A percentile compares a stretch with the other conserved stretches of the same genome.
These are phyloP conservation scores for Ogataea angusta DNA, from an alignment of 805 yeast genomes.

Conservation along the genomic window DNA sequence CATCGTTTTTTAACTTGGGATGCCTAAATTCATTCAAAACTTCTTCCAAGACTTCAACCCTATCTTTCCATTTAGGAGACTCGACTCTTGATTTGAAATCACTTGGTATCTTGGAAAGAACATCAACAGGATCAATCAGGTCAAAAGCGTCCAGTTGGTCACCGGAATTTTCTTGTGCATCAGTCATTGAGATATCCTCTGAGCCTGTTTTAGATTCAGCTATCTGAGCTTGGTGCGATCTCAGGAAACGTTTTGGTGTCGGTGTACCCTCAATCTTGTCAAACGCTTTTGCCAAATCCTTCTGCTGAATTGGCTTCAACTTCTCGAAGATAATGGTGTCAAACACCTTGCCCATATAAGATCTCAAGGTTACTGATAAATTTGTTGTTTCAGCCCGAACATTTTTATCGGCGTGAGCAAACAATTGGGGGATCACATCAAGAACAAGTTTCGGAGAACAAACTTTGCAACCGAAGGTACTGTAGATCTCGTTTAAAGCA, in stretches of 20 bases:
- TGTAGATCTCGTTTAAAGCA: conserved; percentile 54
- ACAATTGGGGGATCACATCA: conserved; percentile 60
- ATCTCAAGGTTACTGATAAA: conserved; percentile 64
- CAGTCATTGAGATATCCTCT: conserved; percentile 39
- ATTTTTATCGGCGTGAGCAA: conserved; percentile 80
- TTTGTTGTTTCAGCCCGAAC: conserved; percentile 78
- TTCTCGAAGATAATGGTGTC: conserved; percentile 59
- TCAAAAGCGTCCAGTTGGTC: conserved; percentile 62
- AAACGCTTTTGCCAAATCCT: conserved; percentile 71
- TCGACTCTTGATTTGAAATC: conserved; percentile 53
- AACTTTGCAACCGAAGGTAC: conserved; percentile 60
- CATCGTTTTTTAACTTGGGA: conserved; percentile 52
- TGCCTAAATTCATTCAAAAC: conserved; percentile 49
- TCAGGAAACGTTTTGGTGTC: conserved; percentile 53
- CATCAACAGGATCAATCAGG: conserved; percentile 64
- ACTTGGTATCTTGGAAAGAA: conserved; percentile 61
- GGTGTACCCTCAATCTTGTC: conserved; percentile 45
- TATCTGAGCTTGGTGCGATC: conserved; percentile 44
- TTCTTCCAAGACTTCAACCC: conserved; percentile 81
- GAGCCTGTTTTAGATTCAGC: conserved; percentile 24
- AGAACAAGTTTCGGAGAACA: conserved; percentile 57
- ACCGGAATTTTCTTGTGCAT: conserved; percentile 21
- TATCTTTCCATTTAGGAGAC: conserved; percentile 84
- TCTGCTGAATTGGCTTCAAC: conserved; percentile 89
- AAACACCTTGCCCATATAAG: conserved; percentile 68